Evolutionary conservation across 179 eudicot genomes (phyloP), one percentile per base, ranked within the genome.

Genomic region (Dionaea muscipula): DNA sequence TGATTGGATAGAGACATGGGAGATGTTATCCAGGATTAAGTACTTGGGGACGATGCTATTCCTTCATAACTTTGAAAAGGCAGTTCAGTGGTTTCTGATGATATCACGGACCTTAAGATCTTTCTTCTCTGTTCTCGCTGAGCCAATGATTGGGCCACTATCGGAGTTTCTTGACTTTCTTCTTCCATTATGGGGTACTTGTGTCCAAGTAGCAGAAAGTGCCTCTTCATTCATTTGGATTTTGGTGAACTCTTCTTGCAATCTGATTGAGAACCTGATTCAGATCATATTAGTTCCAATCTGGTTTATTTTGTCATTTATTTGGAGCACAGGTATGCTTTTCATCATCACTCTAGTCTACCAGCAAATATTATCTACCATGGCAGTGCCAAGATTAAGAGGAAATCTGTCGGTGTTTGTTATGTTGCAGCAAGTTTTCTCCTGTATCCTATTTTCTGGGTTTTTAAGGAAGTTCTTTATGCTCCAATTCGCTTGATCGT

Each of bases 1-100:
- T 56, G 86, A 79, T 63, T 91, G 98, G 98, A 87, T 91, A 68
- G 98, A 91, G 75, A 83, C 88, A 45, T 82, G 94, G 91, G 98
- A 91, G 52, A 91, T 91, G 98, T 70, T 81, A 19, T 75, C 98
- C 28, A 84, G 98, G 72, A 81, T 91, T 45, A 84, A 80, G 68
- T 91, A 81, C 60, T 70, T 91, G 73, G 98, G 96, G 48, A 91
- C 98, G 20, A 87, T 91, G 98, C 67, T 91, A 55, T 91, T 91
- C 69, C 71, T 91, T 57, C 98, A 91, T 61, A 77, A 91, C 53
- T 80, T 67, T 68, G 76, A 91, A 78, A 91, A 87, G 80, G 96
- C 94, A 40, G 38, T 91, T 50, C 68, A 57, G 69, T 91, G 98
- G 95, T 75, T 79, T 61, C 59, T 91, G 55, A 76, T 65, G 82